These are phyloP conservation scores for Trametes villosa DNA, from an alignment of 768 basidiomycete species.

Conservation along the genomic window DNA sequence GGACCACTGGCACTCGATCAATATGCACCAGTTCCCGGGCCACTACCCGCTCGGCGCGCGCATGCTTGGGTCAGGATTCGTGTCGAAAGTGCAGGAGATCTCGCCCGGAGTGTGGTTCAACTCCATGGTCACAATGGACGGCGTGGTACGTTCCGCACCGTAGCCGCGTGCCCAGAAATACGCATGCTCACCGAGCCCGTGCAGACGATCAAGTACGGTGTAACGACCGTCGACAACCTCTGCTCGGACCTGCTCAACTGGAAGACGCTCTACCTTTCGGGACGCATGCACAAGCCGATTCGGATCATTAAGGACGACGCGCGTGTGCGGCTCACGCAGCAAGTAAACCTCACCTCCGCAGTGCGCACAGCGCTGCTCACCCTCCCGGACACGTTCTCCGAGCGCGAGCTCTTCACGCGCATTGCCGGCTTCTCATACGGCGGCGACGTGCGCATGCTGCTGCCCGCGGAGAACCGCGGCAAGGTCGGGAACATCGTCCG, in stretches of 20 bases:
- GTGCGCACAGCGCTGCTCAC: constrained; percentile 88
- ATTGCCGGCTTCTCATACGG: constrained; percentile 86
- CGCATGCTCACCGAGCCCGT: neutral
- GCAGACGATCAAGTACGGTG: constrained; percentile 95
- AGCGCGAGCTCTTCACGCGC: constrained; percentile 79
- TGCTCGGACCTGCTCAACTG: constrained; percentile 92
- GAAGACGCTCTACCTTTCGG: constrained; percentile 91
- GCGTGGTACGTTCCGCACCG: constrained; percentile 63
- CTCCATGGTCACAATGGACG: constrained; percentile 81
- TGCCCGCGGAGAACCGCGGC: constrained; percentile 91
- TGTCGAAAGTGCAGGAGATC: constrained; percentile 75
- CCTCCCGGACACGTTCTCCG: constrained; percentile 81
- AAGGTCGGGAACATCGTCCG: constrained; percentile 95
- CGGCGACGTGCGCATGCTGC: constrained; percentile 92
- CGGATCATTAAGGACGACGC: constrained; percentile 93
- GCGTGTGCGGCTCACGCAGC: constrained; percentile 87
- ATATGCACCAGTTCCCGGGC: constrained; percentile 87
- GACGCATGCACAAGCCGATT: constrained; percentile 96
- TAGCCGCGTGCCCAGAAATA: neutral
- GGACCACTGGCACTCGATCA: constrained; percentile 92
- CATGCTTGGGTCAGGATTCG: constrained; percentile 79
- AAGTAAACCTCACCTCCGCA: constrained; percentile 92
- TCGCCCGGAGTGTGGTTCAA: constrained; percentile 97
- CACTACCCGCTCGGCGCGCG: constrained; percentile 94
- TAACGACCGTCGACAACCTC: constrained; percentile 88